Evolutionary conservation across 305 asterid species (phyloP).

Genomic region (Fraxinus ornus): DNA sequence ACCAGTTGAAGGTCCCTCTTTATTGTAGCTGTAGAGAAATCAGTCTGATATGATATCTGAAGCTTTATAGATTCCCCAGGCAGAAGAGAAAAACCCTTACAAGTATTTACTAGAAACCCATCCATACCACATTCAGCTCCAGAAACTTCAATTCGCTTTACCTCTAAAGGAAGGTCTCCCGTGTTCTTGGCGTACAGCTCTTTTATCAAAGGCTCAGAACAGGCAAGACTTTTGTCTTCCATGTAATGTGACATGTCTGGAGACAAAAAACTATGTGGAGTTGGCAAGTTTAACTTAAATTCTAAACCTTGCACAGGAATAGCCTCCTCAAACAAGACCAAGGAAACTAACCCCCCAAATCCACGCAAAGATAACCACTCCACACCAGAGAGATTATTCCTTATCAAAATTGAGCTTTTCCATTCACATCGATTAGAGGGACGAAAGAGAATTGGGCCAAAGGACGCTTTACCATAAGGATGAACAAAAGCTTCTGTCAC

Average conservation of each 20-base stretch:
- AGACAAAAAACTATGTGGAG: slow-evolving; percentile 43
- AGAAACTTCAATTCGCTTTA: slow-evolving; percentile 58
- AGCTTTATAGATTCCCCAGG: slow-evolving; percentile 74
- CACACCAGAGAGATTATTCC: slow-evolving; percentile 88
- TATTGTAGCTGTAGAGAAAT: slow-evolving; percentile 60
- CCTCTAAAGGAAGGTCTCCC: slow-evolving; percentile 78
- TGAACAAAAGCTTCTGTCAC: slow-evolving; percentile 72
- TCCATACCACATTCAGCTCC: slow-evolving; percentile 72
- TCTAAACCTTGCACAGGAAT: slow-evolving; percentile 56
- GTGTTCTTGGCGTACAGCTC: slow-evolving; percentile 74
- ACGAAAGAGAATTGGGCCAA: slow-evolving; percentile 84
- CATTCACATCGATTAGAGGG: slow-evolving; percentile 85
- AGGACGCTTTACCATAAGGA: slow-evolving; percentile 55
- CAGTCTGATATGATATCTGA: slow-evolving; percentile 55
- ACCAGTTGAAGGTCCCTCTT: slow-evolving; percentile 81
- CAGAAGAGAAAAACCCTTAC: slow-evolving; percentile 63
- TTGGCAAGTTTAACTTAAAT: slow-evolving; percentile 52
- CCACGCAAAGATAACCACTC: slow-evolving; percentile 82
- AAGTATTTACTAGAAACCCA: slow-evolving; percentile 62
- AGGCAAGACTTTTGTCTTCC: slow-evolving; percentile 40
- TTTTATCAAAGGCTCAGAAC: slow-evolving; percentile 55
- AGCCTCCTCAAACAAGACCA: slow-evolving; percentile 62
- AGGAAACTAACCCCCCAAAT: slow-evolving; percentile 70
- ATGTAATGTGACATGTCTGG: slow-evolving; percentile 31
- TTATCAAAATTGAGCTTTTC: slow-evolving; percentile 70